Evolutionary conservation across 805 yeast species (phyloP), one percentile per base, ranked within the genome.

Genomic region (Ogataea thermomethanolica): DNA sequence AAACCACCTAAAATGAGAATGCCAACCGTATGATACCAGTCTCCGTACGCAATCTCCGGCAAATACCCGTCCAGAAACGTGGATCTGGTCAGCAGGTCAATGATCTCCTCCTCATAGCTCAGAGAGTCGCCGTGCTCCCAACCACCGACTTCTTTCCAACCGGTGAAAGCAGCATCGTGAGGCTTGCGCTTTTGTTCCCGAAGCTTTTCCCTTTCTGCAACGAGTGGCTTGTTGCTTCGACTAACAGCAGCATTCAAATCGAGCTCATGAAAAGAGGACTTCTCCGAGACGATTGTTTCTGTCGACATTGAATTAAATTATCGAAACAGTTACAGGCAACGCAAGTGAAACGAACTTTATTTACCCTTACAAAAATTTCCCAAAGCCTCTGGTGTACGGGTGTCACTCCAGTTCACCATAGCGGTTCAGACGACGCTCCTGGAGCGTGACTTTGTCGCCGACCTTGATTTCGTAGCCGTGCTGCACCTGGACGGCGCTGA

Each of bases 121-220:
- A 86, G 66, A 1, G 67, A 65, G 59, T 84, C 90, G 29, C 74
- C 73, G 43, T 78, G 79, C 56, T 81, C 85, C 83, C 88, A 91
- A 13, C 88, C 85, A 8, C 93, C 91, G 37, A 86, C 89, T 62
- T 90, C 96, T 59, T 83, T 86, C 98, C 98, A 91, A 25, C 98
- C 98, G 35, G 86, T 76, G 55, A 76, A 84, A 2, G 91, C 77
- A 21, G 85, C 84, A 40, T 72, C 78, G 35, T 76, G 78, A 3
- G 82, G 62, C 27, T 65, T 59, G 58, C 87, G 60, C 31, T 58
- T 56, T 7, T 34, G 34, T 0, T 43, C 53, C 28, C 51, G 49
- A 3, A 44, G 39, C 33, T 50, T 45, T 20, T 48, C 37, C 35
- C 50, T 44, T 27, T 48, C 41, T 15, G 49, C 48, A 5, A 46